These are phyloP conservation scores for Strigomonas culicis DNA, from an alignment of 208 protist species.

Conservation along the genomic window DNA sequence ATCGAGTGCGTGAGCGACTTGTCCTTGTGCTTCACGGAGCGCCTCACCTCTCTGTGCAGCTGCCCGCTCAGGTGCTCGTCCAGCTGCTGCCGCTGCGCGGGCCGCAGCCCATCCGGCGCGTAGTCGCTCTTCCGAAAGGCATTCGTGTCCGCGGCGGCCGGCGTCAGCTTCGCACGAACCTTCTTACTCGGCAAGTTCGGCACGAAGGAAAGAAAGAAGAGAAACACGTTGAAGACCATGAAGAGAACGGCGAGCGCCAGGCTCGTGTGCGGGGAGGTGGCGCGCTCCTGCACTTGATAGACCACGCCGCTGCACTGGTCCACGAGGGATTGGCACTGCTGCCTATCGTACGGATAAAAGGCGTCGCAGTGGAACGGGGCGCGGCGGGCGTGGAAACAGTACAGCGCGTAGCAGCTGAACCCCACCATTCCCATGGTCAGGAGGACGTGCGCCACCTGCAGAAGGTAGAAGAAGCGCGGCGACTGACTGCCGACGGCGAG, in stretches of 20 bases:
- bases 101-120: constrained; percentile 63
- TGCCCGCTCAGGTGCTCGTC: constrained; percentile 21
- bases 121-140: constrained; percentile 63
- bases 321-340: not conserved
- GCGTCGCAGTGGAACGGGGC: not conserved
- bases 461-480: constrained; percentile 43
- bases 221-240: constrained; percentile 31
- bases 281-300: constrained; percentile 16
- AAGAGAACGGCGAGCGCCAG: constrained; percentile 36
- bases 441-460: constrained; percentile 37
- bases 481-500: constrained; percentile 32
- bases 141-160: constrained; percentile 59
- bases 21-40: constrained; percentile 18
- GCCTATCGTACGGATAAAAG: not conserved
- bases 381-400: constrained; percentile 20
- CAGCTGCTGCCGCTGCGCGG: constrained; percentile 27
- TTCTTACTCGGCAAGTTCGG: constrained; percentile 27
- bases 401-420: constrained; percentile 53
- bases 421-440: constrained; percentile 30
- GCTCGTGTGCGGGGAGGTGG: constrained; percentile 11
- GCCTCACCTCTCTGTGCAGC: constrained; percentile 2
- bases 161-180: constrained; percentile 18
- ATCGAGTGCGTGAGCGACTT: constrained; percentile 41
- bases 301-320: not conserved
- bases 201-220: constrained; percentile 31